phyloP scores from a whole-genome alignment of 139 green algal genomes.

The Closterium sp. region DNA sequence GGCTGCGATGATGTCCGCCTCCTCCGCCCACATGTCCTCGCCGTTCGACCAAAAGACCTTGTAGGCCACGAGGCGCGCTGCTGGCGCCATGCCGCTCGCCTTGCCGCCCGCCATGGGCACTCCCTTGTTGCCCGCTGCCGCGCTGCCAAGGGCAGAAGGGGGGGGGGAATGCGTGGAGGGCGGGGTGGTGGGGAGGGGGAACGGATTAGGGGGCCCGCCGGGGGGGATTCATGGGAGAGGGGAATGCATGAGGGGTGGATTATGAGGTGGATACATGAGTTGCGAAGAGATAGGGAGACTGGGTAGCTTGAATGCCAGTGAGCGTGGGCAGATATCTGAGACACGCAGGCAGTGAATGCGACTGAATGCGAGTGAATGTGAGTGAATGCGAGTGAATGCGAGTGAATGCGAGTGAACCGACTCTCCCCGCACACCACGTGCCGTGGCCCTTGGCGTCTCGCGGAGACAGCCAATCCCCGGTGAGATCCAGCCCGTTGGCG shows the following conservation, averaged over 20 bases:
- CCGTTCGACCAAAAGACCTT: not conserved
- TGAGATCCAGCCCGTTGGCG: too few species aligned
- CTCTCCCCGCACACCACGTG: constrained; percentile 1
- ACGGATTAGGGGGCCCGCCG: too few species aligned
- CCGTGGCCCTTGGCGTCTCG: constrained; percentile 25
- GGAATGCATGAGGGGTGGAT: not conserved
- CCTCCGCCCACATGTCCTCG: not conserved
- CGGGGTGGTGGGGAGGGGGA: not conserved
- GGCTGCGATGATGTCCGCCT: constrained; percentile 14
- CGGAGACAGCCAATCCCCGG: constrained; percentile 3
- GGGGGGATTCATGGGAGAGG: too few species aligned
- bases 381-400: too few species aligned
- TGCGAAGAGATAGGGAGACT: too few species aligned
- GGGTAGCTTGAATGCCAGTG: too few species aligned
- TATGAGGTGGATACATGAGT: too few species aligned
- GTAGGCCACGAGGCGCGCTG: constrained; percentile 5
- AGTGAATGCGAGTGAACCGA: too few species aligned
- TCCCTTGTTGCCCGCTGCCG: not conserved
- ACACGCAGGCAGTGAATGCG: too few species aligned
- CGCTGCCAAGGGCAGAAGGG: not conserved
- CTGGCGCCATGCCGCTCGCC: not conserved
- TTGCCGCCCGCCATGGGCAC: not conserved
- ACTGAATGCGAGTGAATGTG: too few species aligned
- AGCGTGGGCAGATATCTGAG: too few species aligned
- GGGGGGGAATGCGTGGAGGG: not conserved